These are phyloP conservation scores for Colletotrichum liriopes DNA, from an alignment of 2,329 filamentous ascomycete genomes.

Conservation along the genomic window DNA sequence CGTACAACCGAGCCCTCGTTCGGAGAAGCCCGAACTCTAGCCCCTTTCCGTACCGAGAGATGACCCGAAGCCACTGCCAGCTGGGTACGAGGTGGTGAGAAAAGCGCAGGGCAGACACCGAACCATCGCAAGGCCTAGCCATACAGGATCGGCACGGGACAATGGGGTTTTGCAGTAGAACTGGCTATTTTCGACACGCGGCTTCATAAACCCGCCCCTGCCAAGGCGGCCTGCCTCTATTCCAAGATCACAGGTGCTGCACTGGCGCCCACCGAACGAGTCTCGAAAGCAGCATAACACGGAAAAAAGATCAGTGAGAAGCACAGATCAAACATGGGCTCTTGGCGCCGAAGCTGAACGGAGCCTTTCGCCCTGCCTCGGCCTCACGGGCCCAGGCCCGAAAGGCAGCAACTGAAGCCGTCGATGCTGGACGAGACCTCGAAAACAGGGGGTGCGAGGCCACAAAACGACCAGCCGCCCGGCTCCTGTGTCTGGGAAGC, in stretches of 20 bases:
- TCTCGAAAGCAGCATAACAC: not conserved
- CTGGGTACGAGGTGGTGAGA: not conserved
- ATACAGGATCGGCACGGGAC: not conserved
- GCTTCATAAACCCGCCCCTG: not conserved
- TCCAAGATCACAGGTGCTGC: conserved; percentile 2
- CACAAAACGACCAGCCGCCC: not conserved
- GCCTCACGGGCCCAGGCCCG: conserved; percentile 21
- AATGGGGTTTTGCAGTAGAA: too few relatives aligned
- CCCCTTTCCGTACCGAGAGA: not conserved
- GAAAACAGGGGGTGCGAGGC: not conserved
- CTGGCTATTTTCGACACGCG: not conserved
- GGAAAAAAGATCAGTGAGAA: not conserved
- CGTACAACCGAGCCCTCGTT: too few relatives aligned
- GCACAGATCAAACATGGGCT: conserved; percentile 20
- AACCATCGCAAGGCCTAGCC: not conserved
- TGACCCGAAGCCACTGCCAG: not conserved
- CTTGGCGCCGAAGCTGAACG: conserved; percentile 30
- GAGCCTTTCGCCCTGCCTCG: conserved; percentile 1
- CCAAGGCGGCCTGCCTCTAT: conserved; percentile 7
- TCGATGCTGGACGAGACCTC: too few relatives aligned
- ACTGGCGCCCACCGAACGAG: not conserved
- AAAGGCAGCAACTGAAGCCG: not conserved
- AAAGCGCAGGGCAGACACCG: too few relatives aligned
- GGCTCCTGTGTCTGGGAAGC: conserved; percentile 32
- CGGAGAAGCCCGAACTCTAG: not conserved